phyloP scores from a whole-genome alignment of 192 early-diverging fungal species.

The Spizellomyces sp. region DNA sequence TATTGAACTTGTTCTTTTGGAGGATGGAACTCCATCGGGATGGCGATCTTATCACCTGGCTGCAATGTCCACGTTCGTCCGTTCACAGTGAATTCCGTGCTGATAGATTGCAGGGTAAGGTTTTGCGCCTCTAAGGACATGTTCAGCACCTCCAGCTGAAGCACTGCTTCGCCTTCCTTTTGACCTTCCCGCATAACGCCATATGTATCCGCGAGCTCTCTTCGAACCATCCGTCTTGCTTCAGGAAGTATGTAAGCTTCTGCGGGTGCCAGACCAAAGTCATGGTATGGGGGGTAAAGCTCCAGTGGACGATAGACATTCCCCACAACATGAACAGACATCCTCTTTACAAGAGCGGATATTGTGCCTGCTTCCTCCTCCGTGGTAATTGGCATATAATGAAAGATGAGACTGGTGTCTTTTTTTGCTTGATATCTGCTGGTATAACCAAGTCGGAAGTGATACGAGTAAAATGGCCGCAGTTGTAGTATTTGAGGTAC shows the following conservation, averaged over 20 bases:
- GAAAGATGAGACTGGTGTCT: slow-evolving; percentile 48
- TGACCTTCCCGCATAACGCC: slow-evolving; percentile 32
- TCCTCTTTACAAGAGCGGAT: slow-evolving; percentile 35
- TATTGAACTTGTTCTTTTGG: slow-evolving; percentile 60
- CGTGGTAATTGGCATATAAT: slow-evolving; percentile 56
- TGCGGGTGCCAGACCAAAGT: slow-evolving; percentile 57
- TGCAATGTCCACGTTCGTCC: slow-evolving; percentile 53
- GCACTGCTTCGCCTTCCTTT: slow-evolving; percentile 19
- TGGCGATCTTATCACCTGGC: slow-evolving; percentile 53
- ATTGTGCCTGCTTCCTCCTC: slow-evolving; percentile 37
- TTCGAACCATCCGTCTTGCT: slow-evolving; percentile 19
- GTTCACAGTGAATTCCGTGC: slow-evolving; percentile 52
- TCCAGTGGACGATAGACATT: slow-evolving; percentile 52
- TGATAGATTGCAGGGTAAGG: slow-evolving; percentile 49
- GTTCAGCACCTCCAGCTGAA: slow-evolving; percentile 50
- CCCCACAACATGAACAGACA: slow-evolving; percentile 44
- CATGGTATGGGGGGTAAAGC: slow-evolving; percentile 52
- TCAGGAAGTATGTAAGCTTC: slow-evolving; percentile 37
- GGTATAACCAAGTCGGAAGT: slow-evolving; percentile 53
- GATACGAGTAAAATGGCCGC: slow-evolving; percentile 59
- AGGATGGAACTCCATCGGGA: slow-evolving; percentile 64
- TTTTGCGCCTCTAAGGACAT: slow-evolving; percentile 60
- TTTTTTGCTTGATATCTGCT: slow-evolving; percentile 50
- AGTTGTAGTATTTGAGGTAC: slow-evolving; percentile 45
- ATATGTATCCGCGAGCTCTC: slow-evolving; percentile 23